Base-by-base conservation (phyloP, 352 stramenopile genomes). In the Phytophthora pistaciae region DNA sequence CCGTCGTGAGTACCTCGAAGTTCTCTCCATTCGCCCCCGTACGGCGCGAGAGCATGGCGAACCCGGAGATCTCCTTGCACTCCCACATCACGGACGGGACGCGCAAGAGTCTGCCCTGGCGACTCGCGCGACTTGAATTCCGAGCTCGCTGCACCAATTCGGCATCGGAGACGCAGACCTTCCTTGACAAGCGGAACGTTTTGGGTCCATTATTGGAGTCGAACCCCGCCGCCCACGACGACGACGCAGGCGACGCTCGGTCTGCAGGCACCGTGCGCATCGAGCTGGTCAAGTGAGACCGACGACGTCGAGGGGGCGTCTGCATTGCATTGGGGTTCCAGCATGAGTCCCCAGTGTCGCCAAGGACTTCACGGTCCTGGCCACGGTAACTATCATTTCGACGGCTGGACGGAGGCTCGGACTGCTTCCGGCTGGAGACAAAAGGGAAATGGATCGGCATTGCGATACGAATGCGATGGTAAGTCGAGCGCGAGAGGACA, bases 1-100 rank as follows among this genome's bases (percentile, higher is more conserved):
- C 78, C 11, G 71, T 79, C 9, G 66, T 77, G 5, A 80, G 60
- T 5, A 83, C 69, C 23, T 83, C 76, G 46, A 80, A 77, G 23
- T 72, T 50, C 58, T 77, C 62, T 14, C 56, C 60, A 5, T 21
- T 23, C 3, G 56, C 31, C 1, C 68, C 76, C 23, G 67, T 56
- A 38, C 59, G 60, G 29, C 73, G 54, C 1, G 73, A 80, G 9
- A 78, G 74, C 62, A 78, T 61, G 0, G 68, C 62, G 23, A 76
- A 74, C 3, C 70, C 66, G 6, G 73, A 72, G 9, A 83, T 62
- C 7, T 77, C 66, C 52, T 80, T 83, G 58, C 68, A 79, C 46
- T 77, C 70, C 66, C 70, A 76, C 70, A 75, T 79, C 14, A 77
- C 64, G 10, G 73, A 78, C 7, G 71, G 70, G 1, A 70, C 53